phyloP scores from a whole-genome alignment of 2,329 filamentous ascomycete genomes.

The Hansfordia pulvinata region DNA sequence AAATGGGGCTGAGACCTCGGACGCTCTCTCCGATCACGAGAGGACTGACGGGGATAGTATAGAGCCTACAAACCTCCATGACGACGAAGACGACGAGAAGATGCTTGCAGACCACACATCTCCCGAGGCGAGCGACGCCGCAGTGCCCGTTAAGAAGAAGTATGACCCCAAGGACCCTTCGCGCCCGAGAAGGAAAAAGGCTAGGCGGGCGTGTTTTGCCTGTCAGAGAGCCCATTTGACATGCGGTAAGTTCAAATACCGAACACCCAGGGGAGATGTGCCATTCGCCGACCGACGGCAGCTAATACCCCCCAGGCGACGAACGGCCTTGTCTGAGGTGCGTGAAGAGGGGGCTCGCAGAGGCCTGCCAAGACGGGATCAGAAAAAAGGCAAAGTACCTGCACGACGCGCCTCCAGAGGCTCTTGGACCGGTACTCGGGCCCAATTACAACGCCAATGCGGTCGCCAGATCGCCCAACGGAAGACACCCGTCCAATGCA shows the following conservation, averaged over 20 bases:
- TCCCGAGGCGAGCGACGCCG: constrained; percentile 26
- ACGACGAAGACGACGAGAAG: constrained; percentile 34
- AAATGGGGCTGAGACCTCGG: constrained; percentile 40
- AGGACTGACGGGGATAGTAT: constrained; percentile 29
- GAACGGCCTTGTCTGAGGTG: constrained; percentile 89
- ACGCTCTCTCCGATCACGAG: constrained; percentile 45
- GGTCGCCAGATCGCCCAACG: constrained; percentile 29
- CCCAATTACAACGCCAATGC: constrained; percentile 51
- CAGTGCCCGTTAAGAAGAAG: constrained; percentile 48
- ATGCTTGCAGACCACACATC: constrained; percentile 33
- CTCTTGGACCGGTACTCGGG: constrained; percentile 72
- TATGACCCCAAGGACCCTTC: constrained; percentile 79
- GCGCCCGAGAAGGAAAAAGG: constrained; percentile 88
- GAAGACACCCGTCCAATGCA: constrained; percentile 30
- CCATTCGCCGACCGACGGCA: constrained; percentile 14
- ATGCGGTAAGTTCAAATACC: constrained; percentile 62
- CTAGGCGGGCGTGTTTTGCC: constrained; percentile 85
- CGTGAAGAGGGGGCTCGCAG: constrained; percentile 83
- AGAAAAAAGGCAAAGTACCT: constrained; percentile 99
- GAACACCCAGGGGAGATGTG: constrained; percentile 2
- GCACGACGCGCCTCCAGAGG: constrained; percentile 85
- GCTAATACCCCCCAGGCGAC: constrained; percentile 50
- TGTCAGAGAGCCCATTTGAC: constrained; percentile 96
- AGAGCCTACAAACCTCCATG: too few species aligned
- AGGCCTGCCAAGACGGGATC: constrained; percentile 88